Evolutionary conservation across 306 rosid genomes (phyloP).

Genomic region (Mimosa pudica): DNA sequence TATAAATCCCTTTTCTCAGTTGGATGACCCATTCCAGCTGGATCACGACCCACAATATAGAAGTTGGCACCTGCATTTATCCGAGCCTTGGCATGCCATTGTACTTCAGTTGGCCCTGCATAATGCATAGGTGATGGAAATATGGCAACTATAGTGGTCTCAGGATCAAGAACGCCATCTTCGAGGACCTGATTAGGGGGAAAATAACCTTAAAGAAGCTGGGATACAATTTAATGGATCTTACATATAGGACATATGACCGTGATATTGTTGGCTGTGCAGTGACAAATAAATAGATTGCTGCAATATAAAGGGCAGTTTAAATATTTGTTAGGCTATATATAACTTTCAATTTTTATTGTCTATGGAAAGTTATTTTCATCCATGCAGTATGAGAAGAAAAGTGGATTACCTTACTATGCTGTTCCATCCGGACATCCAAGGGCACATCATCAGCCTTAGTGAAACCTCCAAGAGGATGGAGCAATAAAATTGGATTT

Average conservation of each 20-base stretch:
- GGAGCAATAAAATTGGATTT: constrained; percentile 89
- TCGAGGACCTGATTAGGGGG: constrained; percentile 71
- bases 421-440: constrained; percentile 99
- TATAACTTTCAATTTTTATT: background rate
- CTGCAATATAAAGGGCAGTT: constrained; percentile 2
- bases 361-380: background rate
- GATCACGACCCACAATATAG: constrained; percentile 98
- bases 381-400: constrained; percentile 20
- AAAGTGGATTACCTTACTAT: constrained; percentile 76
- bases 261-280: background rate
- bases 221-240: constrained; percentile 5
- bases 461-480: constrained; percentile 95
- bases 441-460: constrained; percentile 93
- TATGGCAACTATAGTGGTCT: constrained; percentile 90
- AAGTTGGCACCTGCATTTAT: constrained; percentile 97
- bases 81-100: constrained; percentile 98
- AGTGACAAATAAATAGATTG: constrained; percentile 13
- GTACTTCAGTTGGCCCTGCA: constrained; percentile 99
- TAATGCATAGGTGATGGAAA: constrained; percentile 99
- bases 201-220: constrained; percentile 23
- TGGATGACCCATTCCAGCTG: constrained; percentile 99
- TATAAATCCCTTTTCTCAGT: constrained; percentile 90
- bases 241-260: background rate
- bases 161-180: constrained; percentile 92
- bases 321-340: constrained; percentile 17